Evolutionary conservation across 1,284 basidiomycete genomes (phyloP), one percentile per base, ranked within the genome.

Genomic region (Inonotus hispidus): DNA sequence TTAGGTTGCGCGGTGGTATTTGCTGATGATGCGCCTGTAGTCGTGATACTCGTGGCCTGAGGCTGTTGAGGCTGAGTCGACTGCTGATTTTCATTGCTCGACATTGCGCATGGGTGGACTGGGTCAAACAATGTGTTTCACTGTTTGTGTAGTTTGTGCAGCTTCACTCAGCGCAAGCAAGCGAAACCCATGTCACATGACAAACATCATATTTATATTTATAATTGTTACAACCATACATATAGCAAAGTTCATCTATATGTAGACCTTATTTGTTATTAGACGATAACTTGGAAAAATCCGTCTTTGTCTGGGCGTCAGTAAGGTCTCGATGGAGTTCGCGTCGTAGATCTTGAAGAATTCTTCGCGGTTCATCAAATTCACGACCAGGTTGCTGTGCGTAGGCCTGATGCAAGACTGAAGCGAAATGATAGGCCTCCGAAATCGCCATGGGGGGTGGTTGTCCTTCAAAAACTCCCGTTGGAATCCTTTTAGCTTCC

Each of bases 21-120:
- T n/a, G n/a, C n/a, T n/a, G n/a, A n/a, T n/a, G n/a, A n/a, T 21
- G 50, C 14, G 23, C 14, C 37, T 56, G 32, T n/a, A 8, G 54
- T 39, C 23, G 29, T 27, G 29, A 4, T 35, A 39, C 46, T 41
- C 23, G 59, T 47, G 16, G 56, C 43, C 21, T 55, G 52, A 21
- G 59, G 13, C 37, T 54, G 52, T 23, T 57, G 60, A 13, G 23
- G 41, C 27, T 59, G 58, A 41, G 35, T 25, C 27, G 41, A 41
- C 27, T 56, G 39, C 13, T 58, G 52, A 37, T 32, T 38, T 37
- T 45, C 45, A 39, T 47, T 60, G 29, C 21, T 57, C 46, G 60
- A 50, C 60, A 62, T 62, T 7, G 11, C 14, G n/a, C 19, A 10
- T 13, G 14, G 27, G 32, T 19, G 25, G 5, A 16, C 10, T 27